These are phyloP conservation scores for Ramaria rubella DNA, from an alignment of 768 basidiomycete genomes.

Conservation along the genomic window DNA sequence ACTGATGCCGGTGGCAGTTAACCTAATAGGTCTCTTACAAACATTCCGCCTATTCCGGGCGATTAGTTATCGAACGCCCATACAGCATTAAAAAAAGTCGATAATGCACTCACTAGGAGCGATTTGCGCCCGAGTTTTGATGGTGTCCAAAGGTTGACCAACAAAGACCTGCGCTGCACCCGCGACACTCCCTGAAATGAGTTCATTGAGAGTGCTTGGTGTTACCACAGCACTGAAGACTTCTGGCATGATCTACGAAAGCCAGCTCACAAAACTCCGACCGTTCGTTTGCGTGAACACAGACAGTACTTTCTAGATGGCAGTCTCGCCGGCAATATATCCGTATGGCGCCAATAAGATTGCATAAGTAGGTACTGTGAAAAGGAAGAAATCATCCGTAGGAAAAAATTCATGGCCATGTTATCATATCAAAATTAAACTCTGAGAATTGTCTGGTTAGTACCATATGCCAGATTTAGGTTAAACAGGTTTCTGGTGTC, in stretches of 20 bases:
- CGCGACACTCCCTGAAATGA: constrained; percentile 82
- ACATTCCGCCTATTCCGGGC: constrained; percentile 62
- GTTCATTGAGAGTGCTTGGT: constrained; percentile 66
- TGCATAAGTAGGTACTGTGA: not conserved
- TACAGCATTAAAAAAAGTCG: not conserved
- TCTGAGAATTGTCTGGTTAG: not conserved
- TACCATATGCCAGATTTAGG: too few species aligned
- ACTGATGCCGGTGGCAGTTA: not conserved
- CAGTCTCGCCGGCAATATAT: not conserved
- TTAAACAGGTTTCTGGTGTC: not conserved
- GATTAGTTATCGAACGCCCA: not conserved
- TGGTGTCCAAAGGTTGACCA: constrained; percentile 86
- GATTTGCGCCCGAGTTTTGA: constrained; percentile 85
- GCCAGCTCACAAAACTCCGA: too few species aligned
- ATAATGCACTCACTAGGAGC: constrained; percentile 54
- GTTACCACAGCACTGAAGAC: constrained; percentile 10
- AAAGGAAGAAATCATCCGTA: not conserved
- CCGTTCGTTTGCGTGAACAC: too few species aligned
- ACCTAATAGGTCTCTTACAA: constrained; percentile 46
- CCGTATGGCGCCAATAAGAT: not conserved
- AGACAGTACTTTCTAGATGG: too few species aligned
- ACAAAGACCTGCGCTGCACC: constrained; percentile 94
- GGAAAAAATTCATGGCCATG: too few species aligned
- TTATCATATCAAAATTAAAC: too few species aligned
- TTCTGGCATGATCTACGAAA: constrained; percentile 8